A percentile compares a stretch with the other conserved stretches of the same genome.
Evolutionary conservation across 2,329 filamentous ascomycete species (phyloP).

Genomic region (Colletotrichum spaethianum): DNA sequence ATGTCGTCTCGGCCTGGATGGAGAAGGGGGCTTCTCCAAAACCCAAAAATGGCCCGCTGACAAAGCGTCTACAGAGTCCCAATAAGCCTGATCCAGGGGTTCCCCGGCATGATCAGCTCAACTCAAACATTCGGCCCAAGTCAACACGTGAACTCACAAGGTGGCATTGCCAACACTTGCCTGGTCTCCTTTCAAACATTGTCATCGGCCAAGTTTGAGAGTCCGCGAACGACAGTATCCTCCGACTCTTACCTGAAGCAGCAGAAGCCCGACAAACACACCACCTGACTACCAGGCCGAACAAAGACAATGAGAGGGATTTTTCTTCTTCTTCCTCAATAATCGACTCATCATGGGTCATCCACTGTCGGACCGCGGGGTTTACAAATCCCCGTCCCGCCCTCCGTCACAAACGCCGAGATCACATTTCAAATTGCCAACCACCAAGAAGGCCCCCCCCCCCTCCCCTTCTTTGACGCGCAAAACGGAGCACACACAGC

Average conservation of each 20-base stretch:
- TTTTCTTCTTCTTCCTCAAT: background rate
- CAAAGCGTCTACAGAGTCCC: conserved; percentile 24
- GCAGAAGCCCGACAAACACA: conserved; percentile 1
- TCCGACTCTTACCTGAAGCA: conserved; percentile 20
- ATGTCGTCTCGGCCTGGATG: conserved; percentile 7
- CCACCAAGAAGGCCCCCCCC: conserved; percentile 2
- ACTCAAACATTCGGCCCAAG: conserved; percentile 30
- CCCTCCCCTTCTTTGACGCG: conserved; percentile 3
- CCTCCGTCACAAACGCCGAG: conserved; percentile 38
- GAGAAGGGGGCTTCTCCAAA: background rate
- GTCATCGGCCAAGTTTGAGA: conserved; percentile 11
- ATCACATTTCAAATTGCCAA: conserved; percentile 38
- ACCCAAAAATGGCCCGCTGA: conserved; percentile 24
- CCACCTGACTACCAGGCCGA: background rate
- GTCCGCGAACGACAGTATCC: conserved; percentile 9
- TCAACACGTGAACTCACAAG: conserved; percentile 31
- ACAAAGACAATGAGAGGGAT: background rate
- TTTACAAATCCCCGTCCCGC: conserved; percentile 38
- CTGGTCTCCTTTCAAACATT: conserved; percentile 32
- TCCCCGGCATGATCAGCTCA: conserved; percentile 27
- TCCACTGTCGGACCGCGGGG: conserved; percentile 28
- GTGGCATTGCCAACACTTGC: conserved; percentile 25
- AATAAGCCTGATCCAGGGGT: conserved; percentile 15
- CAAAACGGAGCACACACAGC: conserved; percentile 1
- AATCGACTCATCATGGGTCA: conserved; percentile 17